Conservation (phyloP, 2,329 filamentous ascomycete species). For the Shiraia sp. region DNA sequence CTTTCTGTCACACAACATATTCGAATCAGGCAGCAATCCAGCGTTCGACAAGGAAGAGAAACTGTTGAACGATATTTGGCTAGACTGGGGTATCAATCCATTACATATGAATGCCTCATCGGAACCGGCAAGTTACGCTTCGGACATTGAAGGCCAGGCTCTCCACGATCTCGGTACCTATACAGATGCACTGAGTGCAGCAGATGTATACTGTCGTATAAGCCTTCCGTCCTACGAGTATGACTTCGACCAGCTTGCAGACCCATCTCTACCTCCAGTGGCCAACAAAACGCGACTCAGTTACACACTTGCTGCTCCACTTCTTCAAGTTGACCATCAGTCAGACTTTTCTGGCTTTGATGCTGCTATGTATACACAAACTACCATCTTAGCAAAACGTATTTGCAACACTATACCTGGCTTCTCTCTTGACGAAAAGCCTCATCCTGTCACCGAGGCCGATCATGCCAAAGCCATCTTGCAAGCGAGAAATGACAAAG, state of each 20-base stretch:
- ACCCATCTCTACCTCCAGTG: conserved; percentile 66
- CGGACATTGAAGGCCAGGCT: conserved; percentile 9
- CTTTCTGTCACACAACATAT: conserved; percentile 66
- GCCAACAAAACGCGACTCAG: conserved; percentile 56
- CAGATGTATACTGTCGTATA: conserved; percentile 63
- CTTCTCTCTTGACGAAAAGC: not conserved
- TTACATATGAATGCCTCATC: conserved; percentile 53
- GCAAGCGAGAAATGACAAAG: conserved; percentile 23
- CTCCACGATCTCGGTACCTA: conserved; percentile 59
- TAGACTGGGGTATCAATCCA: conserved; percentile 68
- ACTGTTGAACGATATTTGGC: conserved; percentile 65
- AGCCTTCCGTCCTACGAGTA: conserved; percentile 48
- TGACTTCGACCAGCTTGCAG: conserved; percentile 54
- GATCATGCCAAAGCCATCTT: conserved; percentile 35
- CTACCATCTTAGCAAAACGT: conserved; percentile 21
- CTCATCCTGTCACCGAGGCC: conserved; percentile 13
- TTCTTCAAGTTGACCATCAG: conserved; percentile 57
- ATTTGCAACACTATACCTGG: conserved; percentile 7
- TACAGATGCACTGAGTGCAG: conserved; percentile 64
- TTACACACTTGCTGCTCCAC: conserved; percentile 57
- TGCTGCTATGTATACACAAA: conserved; percentile 36
- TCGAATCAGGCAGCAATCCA: conserved; percentile 43
- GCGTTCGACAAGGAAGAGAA: conserved; percentile 62
- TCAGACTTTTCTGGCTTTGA: conserved; percentile 51
- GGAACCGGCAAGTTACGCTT: too few relatives aligned